Evolutionary conservation across 164 flowering plant species (phyloP), one percentile per base, ranked within the genome.

Genomic region (Umbellularia californica): DNA sequence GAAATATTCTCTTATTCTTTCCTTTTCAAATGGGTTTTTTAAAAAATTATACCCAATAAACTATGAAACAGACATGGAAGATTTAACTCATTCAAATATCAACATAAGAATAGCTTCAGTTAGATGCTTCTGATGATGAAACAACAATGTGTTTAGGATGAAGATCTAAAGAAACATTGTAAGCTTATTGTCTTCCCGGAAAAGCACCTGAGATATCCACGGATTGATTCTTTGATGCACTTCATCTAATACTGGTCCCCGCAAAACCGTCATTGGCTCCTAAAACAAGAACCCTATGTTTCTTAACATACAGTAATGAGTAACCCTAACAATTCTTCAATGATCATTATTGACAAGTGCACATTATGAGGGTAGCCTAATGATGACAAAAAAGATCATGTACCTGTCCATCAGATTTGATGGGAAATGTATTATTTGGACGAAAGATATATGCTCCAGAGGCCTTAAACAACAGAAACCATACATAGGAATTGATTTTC

Each of bases 391-490:
- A 7, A 12, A 30, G 27, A 30, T 30, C 69, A 63, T 12, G 51
- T 80, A 91, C 98, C 97, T 87, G 77, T 75, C 72, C 77, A 28
- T 83, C 87, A 70, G 89, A 80, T 65, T 80, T 77, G 70, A 90
- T 85, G 58, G 81, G 78, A 84, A 83, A 71, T 73, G 92, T 86
- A 50, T 84, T 89, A 88, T 90, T 92, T 77, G 98, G 99, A 68
- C 99, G 97, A 78, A 96, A 96, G 74, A 95, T 79, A 79, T 96
- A 96, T 69, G 99, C 98, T 69, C 97, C 97, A 72, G 99, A 92
- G 47, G 95, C 97, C 98, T 95, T 79, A 80, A 81, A 79, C 50
- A 85, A 70, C 62, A 63, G 22, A 65, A 12, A 70, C 9, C 22
- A 50, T 55, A 77, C 22, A 79, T 50, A 47, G 25, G 58, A 35